A percentile compares a stretch with the other conserved stretches of the same genome.
Evolutionary conservation across 2,329 filamentous ascomycete genomes (phyloP).

Genomic region (Arthrobotrys sphaeroides): DNA sequence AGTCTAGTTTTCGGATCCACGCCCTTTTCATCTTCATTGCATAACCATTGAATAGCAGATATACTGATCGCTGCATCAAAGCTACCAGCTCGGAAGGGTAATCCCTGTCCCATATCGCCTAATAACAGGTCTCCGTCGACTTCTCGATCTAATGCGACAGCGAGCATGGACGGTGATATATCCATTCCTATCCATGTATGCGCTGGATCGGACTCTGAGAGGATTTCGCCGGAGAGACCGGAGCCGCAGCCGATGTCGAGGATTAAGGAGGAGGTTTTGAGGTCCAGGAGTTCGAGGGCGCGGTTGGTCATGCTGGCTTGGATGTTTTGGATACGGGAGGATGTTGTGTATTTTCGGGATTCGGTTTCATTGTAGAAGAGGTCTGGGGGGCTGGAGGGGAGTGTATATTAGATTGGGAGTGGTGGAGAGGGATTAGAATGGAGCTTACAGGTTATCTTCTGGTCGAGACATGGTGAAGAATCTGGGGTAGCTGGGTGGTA

Average conservation of each 20-base stretch:
- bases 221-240: slow-evolving; percentile 91
- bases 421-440: slow-evolving; percentile 10
- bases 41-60: slow-evolving; percentile 97
- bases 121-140: slow-evolving; percentile 94
- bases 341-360: slow-evolving; percentile 97
- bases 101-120: slow-evolving; percentile 92
- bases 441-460: slow-evolving; percentile 84
- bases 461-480: slow-evolving; percentile 85
- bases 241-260: slow-evolving; percentile 97
- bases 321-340: slow-evolving; percentile 92
- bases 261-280: slow-evolving; percentile 81
- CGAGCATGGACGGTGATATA: slow-evolving; percentile 94
- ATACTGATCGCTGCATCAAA: slow-evolving; percentile 97
- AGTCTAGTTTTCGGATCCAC: slow-evolving; percentile 78
- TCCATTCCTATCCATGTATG: slow-evolving; percentile 99
- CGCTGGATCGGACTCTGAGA: slow-evolving; percentile 72
- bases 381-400: slow-evolving; percentile 77
- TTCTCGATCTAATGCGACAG: slow-evolving; percentile 87
- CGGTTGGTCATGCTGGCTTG: slow-evolving; percentile 94
- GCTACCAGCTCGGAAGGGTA: slow-evolving; percentile 88
- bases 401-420: slow-evolving; percentile 41
- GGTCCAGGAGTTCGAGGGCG: slow-evolving; percentile 87
- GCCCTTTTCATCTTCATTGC: slow-evolving; percentile 89
- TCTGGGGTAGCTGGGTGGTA: slow-evolving; percentile 53
- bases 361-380: slow-evolving; percentile 97